Base-by-base conservation (phyloP, 2,329 filamentous ascomycete species). In the Corynespora cassiicola region DNA sequence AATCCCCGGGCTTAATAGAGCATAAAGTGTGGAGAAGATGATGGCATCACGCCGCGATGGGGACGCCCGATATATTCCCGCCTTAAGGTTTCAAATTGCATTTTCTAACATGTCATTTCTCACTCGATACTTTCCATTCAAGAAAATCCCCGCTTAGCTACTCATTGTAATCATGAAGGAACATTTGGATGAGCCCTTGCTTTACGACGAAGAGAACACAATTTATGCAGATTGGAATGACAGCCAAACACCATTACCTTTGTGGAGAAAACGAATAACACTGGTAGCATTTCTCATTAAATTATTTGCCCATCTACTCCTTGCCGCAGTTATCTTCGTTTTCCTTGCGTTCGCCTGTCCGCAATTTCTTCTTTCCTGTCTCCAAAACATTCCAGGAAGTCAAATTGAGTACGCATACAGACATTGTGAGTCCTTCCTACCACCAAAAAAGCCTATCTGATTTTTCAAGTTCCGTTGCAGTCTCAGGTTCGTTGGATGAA, bases 221-320 rank as follows among this genome's bases (percentile, higher is more conserved):
- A n/a, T n/a, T n/a, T 29, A 29, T 29, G 26, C 26, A 15, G 16
- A 11, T 15, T 29, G 26, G 26, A 29, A 29, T n/a, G 26, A 29
- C 16, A 8, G 26, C 9, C 26, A 29, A 11, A 15, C 26, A 15
- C 16, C 26, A 15, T 29, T 15, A 15, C 14, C 26, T 29, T 15
- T 29, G 14, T 15, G 26, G 14, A 29, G 9, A 11, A 15, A 9
- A 9, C 11, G 16, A 10, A 15, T 15, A 29, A 29, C 26, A 11
- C 14, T 29, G 10, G 9, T 29, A 15, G n/a, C n/a, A n/a, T n/a
- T n/a, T n/a, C n/a, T n/a, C n/a, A n/a, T n/a, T n/a, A n/a, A n/a
- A n/a, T n/a, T 29, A 11, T 11, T 29, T n/a, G 9, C 14, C 9
- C 9, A 29, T 29, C 26, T 29, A 9, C 16, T 10, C 26, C 9